Base-by-base conservation (phyloP, 139 green algal species). In the Coccomyxa sp. region DNA sequence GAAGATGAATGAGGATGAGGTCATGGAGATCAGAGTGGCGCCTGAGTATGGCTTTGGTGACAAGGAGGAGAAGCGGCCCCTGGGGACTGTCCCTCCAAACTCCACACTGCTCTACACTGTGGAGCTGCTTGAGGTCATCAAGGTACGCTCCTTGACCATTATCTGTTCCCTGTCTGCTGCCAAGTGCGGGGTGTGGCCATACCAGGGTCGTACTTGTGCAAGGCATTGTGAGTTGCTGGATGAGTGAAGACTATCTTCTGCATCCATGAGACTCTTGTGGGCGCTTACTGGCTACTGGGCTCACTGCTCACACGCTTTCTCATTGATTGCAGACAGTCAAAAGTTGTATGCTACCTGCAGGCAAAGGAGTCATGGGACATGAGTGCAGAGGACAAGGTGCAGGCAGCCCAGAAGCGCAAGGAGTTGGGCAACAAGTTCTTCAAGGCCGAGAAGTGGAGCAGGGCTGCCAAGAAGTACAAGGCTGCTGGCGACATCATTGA, bases 281-380 rank as follows among this genome's bases (percentile, higher is more conserved):
- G 38, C 38, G 38, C 38, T 51, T 51, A 51, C 38, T 11, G 38
- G 38, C 38, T 51, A 51, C 3, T 51, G 38, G 38, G 38, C 38
- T 51, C 38, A 51, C 38, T 51, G 38, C 38, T 51, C 38, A 51
- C 38, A 51, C 7, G 38, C 38, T 51, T 51, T 51, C 7, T 4
- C 21, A 68, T 25, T 71, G 63, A 25, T 71, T 71, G 63, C 10
- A 71, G 63, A 28, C 18, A 71, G 18, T 28, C 18, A 71, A 9
- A 71, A 63, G 18, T 1, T 60, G 76, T 80, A 13, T 10, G 16
- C 1, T 31, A 21, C 59, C 66, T 25, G 58, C 90, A 96, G 91
- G 88, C 93, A n/a, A 98, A 98, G 89, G 95, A 98, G 77, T 89
- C 87, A 21, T 99, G 91, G 90, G 94, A 98, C 79, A 96, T 99